Evolutionary conservation across 2,329 filamentous ascomycete genomes (phyloP), one percentile per base, ranked within the genome.

Genomic region (Pseudocercospora musae): DNA sequence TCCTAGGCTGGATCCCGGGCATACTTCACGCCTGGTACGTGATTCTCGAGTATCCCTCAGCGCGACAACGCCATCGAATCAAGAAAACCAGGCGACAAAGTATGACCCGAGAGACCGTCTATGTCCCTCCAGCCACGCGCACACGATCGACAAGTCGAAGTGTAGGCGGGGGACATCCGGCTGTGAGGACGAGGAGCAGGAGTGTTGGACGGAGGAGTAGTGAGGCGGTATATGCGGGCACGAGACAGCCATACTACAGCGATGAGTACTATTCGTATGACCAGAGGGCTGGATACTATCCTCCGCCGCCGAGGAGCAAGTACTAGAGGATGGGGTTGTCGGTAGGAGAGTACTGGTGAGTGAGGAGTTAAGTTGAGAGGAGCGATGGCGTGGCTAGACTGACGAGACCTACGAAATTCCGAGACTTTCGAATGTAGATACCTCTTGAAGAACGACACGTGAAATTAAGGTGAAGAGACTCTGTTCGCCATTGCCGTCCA

Each of bases 1-100:
- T 91, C 71, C 82, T 92, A 69, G 87, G 84, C 78, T 88, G 85
- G 78, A 65, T 75, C 18, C 73, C 70, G 1, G 65, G 37, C 5
- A 55, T 66, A 29, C 15, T 66, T 1, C 62, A 66, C 53, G 57
- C 62, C 2, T 66, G 64, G 64, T 66, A 62, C 59, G 59, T 66
- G 23, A 66, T 66, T 18, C 48, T 62, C 62, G 64, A 65, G 25
- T 64, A 58, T 7, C 66, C 66, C 0, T 64, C 59, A 23, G 31
- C 63, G 1, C 62, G 64, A 2, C 64, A 66, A 20, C 56, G 66
- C 15, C 44, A 60, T 31, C 59, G 60, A 2, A 58, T 57, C 23
- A 54, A 55, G 23, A 58, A 57, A n/a, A 53, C 59, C 21, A 48
- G 58, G 7, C 23, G 33, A 13, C 44, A 42, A n/a, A 57, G 49